phyloP scores from a whole-genome alignment of 2,329 filamentous ascomycete species.

The Seiridium unicorne region DNA sequence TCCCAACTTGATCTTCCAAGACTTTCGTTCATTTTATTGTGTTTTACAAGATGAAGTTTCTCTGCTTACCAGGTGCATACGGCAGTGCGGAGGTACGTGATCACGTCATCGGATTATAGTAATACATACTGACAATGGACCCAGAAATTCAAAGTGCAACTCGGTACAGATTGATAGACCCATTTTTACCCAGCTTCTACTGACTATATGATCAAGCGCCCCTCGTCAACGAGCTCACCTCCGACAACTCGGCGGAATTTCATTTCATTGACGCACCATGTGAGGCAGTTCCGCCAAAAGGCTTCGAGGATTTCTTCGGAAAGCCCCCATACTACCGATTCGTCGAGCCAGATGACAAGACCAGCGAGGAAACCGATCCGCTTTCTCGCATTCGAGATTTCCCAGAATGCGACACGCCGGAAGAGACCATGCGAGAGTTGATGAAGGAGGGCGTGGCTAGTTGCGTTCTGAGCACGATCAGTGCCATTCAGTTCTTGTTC shows the following conservation, averaged over 20 bases:
- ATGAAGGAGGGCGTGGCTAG: slow-evolving; percentile 38
- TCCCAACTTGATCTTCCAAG: slow-evolving; percentile 4
- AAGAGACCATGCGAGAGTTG: slow-evolving; percentile 55
- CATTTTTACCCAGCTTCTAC: slow-evolving; percentile 11
- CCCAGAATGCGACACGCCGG: slow-evolving; percentile 47
- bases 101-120: slow-evolving; percentile 4
- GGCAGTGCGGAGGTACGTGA: slow-evolving; percentile 46
- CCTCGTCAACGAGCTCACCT: slow-evolving; percentile 45
- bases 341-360: slow-evolving; percentile 46
- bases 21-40: background rate
- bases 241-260: slow-evolving; percentile 45
- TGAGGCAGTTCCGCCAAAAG: slow-evolving; percentile 46
- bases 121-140: slow-evolving; percentile 1
- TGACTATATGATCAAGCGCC: slow-evolving; percentile 32
- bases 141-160: slow-evolving; percentile 56
- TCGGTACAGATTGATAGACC: slow-evolving; percentile 33
- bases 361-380: slow-evolving; percentile 41
- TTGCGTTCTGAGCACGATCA: slow-evolving; percentile 35
- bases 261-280: slow-evolving; percentile 52
- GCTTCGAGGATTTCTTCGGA: slow-evolving; percentile 58
- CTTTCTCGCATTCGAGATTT: slow-evolving; percentile 53
- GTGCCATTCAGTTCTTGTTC: slow-evolving; percentile 38
- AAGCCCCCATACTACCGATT: slow-evolving; percentile 54
- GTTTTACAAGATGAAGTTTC: slow-evolving; percentile 46
- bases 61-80: slow-evolving; percentile 58